Base-by-base conservation (phyloP, 495 filamentous ascomycete genomes). In the Neurospora sp. region DNA sequence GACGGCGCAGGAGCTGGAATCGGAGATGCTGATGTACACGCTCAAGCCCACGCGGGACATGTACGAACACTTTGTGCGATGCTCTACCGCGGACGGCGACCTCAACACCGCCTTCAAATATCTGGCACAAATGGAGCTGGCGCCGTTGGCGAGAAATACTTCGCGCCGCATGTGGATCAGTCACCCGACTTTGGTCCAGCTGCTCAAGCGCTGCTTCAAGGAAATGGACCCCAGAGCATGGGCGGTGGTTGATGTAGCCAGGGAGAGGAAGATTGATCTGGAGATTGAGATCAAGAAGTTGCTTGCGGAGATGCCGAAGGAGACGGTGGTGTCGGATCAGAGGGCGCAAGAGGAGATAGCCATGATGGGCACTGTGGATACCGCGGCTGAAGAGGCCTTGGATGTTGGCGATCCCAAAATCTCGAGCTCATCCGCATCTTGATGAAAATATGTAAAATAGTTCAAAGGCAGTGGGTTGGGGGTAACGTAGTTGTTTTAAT, bases 1-100 rank as follows among this genome's bases (percentile, higher is more conserved):
- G 69, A 78, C 85, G 1, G 90, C 89, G 70, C 89, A 90, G 81
- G 93, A 93, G 76, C 75, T 96, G 1, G 86, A 90, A 18, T 84
- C 86, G 18, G 94, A 97, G 78, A 94, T 97, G 90, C 81, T 87
- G 1, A 85, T 87, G 27, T 83, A 91, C 45, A 83, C 84, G 9
- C 80, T 95, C 39, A 75, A 83, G 22, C 90, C 93, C 1, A 84
- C 91, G 70, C 75, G 78, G 20, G 74, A 83, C 48, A 93, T 91
- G 3, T 93, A 92, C 76, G 91, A 95, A 75, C 82, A 86, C 38
- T 78, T 96, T 20, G 88, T 95, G 45, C 80, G 91, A 22, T 86
- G 91, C 72, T 93, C 91, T 76, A 74, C 91, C 18, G 77, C 82
- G 18, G 82, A 85, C 35, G 80, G 85, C 4, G 79, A 84, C 37